A percentile compares a stretch with the other conserved stretches of the same genome.
phyloP scores from a whole-genome alignment of 345 rosid genomes.

The Aegle marmelos region DNA sequence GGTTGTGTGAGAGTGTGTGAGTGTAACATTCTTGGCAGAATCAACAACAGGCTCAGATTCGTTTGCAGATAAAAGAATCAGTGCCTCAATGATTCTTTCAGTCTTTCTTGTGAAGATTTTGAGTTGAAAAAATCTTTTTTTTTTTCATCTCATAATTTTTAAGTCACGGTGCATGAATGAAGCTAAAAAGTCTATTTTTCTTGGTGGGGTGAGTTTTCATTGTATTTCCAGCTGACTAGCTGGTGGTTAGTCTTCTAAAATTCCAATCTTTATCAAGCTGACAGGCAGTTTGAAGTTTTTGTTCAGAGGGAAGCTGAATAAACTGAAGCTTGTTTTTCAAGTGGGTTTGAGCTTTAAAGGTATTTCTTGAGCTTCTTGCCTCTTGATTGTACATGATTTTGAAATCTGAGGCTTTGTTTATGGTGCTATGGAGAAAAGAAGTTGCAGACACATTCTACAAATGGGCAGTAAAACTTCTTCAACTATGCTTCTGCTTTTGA shows the following conservation, averaged over 20 bases:
- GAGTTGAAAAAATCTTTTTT: constrained; percentile 16
- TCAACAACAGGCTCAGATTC: constrained; percentile 12
- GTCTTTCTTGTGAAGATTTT: constrained; percentile 54
- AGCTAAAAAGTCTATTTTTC: not conserved
- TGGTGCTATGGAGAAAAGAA: constrained; percentile 36
- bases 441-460: constrained; percentile 23
- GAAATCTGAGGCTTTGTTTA: constrained; percentile 14
- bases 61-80: constrained; percentile 30
- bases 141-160: constrained; percentile 5
- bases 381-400: constrained; percentile 17
- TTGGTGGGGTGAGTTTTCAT: not conserved
- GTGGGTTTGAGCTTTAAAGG: not conserved
- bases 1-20: not conserved
- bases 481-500: constrained; percentile 31
- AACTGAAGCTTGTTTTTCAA: not conserved
- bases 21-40: not conserved
- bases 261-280: constrained; percentile 14
- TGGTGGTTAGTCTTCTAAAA: constrained; percentile 25
- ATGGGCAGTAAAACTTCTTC: constrained; percentile 12
- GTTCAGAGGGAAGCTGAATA: not conserved
- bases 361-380: constrained; percentile 11
- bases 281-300: not conserved
- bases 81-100: constrained; percentile 35
- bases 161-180: not conserved
- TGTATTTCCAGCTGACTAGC: not conserved